Percentiles rank a stretch among this genome's conserved stretches.
These are phyloP conservation scores for Oenanthe sinensis DNA, from an alignment of 129 eudicot genomes.

Conservation along the genomic window DNA sequence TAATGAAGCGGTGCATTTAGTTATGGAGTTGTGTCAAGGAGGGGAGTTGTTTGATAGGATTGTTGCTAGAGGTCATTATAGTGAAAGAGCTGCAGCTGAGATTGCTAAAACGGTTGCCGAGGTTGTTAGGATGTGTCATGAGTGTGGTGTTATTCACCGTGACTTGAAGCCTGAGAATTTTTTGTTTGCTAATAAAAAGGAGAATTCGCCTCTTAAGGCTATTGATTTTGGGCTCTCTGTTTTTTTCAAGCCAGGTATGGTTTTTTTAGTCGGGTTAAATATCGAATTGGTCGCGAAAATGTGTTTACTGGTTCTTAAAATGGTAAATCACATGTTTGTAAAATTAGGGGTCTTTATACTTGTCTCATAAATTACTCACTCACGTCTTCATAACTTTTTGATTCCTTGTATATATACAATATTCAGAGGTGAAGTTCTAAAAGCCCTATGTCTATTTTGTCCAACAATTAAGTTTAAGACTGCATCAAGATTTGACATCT, in stretches of 20 bases:
- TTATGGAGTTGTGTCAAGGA: constrained; percentile 14
- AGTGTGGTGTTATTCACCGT: constrained; percentile 11
- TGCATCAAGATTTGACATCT: not conserved
- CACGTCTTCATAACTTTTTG: not conserved
- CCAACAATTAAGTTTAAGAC: not conserved
- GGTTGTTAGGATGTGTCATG: constrained; percentile 12
- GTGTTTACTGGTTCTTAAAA: not conserved
- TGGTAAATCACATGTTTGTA: not conserved
- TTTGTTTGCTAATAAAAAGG: constrained; percentile 13
- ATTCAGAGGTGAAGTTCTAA: not conserved
- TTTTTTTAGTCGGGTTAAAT: not conserved
- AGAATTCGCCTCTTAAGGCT: constrained; percentile 19
- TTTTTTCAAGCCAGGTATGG: constrained; percentile 13
- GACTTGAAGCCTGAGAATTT: constrained; percentile 18
- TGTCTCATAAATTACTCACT: not conserved
- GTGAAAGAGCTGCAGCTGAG: constrained; percentile 17
- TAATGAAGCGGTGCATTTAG: constrained; percentile 9
- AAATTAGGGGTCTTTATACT: not conserved
- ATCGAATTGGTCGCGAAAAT: not conserved
- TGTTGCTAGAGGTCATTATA: constrained; percentile 11
- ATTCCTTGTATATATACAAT: not conserved
- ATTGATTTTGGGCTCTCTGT: constrained; percentile 20
- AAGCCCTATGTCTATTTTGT: not conserved
- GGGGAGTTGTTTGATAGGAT: constrained; percentile 21
- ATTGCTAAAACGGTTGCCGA: constrained; percentile 8